These are phyloP conservation scores for Sedum album DNA, from an alignment of 164 flowering plant genomes.

Conservation along the genomic window DNA sequence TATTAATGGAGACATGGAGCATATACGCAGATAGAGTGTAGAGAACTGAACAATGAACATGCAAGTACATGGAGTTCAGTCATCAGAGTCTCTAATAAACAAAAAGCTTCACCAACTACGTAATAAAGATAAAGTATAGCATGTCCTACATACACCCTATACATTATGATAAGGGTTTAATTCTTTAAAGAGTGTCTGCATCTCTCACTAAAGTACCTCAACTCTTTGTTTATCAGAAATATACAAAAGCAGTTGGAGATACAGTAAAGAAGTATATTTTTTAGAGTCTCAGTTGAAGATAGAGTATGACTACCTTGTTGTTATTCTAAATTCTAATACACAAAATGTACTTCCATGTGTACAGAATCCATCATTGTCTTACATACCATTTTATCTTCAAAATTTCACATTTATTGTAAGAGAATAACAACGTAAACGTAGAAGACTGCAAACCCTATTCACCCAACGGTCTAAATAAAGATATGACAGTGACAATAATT, in stretches of 20 bases:
- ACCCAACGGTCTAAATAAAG: neutral
- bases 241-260: neutral
- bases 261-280: neutral
- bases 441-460: neutral
- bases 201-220: neutral
- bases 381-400: too few relatives aligned
- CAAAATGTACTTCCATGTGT: too few relatives aligned
- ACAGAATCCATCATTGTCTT: too few relatives aligned
- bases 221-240: neutral
- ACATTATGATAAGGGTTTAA: neutral
- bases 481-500: neutral
- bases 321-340: neutral
- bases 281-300: neutral
- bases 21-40: neutral
- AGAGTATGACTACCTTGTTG: neutral
- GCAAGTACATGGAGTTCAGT: neutral
- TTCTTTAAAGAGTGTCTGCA: neutral
- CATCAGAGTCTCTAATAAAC: neutral
- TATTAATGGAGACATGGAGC: too few relatives aligned
- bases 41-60: neutral
- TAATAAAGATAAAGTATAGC: neutral
- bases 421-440: too few relatives aligned
- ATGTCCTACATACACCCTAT: neutral
- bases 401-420: too few relatives aligned
- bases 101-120: neutral